A percentile compares a stretch with the other conserved stretches of the same genome.
Conservation (phyloP, 768 basidiomycete genomes). For the Pulveroboletus sp. region DNA sequence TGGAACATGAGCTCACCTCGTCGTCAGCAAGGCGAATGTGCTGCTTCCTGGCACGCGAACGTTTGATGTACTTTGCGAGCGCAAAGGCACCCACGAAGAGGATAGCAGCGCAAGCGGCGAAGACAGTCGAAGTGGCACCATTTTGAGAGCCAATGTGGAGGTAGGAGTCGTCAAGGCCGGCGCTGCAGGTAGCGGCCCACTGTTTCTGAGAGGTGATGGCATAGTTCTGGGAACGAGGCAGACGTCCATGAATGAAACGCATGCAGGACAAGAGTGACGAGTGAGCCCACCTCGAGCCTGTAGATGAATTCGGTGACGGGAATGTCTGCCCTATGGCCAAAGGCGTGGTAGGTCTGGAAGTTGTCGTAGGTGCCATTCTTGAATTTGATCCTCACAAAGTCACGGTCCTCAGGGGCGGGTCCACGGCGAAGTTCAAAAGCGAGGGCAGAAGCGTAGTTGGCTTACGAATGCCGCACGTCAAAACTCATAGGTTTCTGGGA, state of each 20-base stretch:
- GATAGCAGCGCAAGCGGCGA: slow-evolving; percentile 35
- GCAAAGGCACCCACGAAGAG: slow-evolving; percentile 32
- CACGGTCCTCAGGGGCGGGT: slow-evolving; percentile 68
- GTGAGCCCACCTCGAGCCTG: slow-evolving; percentile 58
- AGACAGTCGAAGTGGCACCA: slow-evolving; percentile 30
- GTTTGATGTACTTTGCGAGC: slow-evolving; percentile 35
- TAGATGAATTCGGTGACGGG: slow-evolving; percentile 84
- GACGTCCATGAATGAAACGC: slow-evolving; percentile 1
- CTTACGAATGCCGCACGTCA: slow-evolving; percentile 35
- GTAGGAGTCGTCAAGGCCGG: slow-evolving; percentile 29
- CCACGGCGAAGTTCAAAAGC: slow-evolving; percentile 78
- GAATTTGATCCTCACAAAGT: slow-evolving; percentile 82
- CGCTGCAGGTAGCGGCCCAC: slow-evolving; percentile 41
- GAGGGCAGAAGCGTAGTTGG: slow-evolving; percentile 68
- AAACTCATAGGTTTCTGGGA: background rate
- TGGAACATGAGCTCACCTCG: slow-evolving; percentile 30
- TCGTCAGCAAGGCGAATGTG: slow-evolving; percentile 36
- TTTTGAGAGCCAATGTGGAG: slow-evolving; percentile 31
- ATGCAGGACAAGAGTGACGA: background rate
- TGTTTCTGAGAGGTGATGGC: slow-evolving; percentile 43
- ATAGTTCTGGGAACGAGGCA: slow-evolving; percentile 33
- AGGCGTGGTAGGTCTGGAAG: slow-evolving; percentile 69
- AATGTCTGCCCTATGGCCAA: slow-evolving; percentile 71
- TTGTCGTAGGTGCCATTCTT: slow-evolving; percentile 68
- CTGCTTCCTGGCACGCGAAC: slow-evolving; percentile 32